These are phyloP conservation scores for Rhizopogon salebrosus DNA, from an alignment of 768 basidiomycete genomes.

Conservation along the genomic window DNA sequence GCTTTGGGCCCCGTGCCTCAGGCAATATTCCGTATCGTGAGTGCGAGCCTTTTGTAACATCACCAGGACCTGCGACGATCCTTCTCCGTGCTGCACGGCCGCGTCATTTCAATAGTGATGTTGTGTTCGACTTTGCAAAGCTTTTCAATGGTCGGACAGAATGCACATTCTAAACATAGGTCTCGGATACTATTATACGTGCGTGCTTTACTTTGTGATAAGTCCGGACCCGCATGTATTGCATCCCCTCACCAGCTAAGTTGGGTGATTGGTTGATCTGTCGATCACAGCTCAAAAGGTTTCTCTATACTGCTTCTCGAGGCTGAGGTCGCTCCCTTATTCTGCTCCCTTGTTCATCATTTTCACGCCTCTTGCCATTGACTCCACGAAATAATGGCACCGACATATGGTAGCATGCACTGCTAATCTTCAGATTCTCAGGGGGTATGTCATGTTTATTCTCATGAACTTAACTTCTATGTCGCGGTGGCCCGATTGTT, in stretches of 20 bases:
- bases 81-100: background rate
- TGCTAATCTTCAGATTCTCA: background rate
- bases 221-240: background rate
- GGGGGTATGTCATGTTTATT: background rate
- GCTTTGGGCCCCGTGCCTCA: background rate
- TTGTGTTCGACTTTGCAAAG: background rate
- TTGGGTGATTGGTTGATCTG: background rate
- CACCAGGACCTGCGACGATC: background rate
- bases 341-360: background rate
- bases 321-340: background rate
- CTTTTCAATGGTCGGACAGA: background rate
- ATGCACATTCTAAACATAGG: background rate
- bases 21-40: background rate
- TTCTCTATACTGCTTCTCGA: background rate
- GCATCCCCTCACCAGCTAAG: background rate
- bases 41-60: background rate
- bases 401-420: background rate
- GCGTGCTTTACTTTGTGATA: background rate
- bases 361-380: background rate
- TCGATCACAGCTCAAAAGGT: background rate
- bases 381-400: background rate
- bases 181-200: background rate
- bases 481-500: background rate
- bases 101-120: background rate
- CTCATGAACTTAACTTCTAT: background rate